Evolutionary conservation across 2,329 filamentous ascomycete genomes (phyloP).

Genomic region (Penicillium sp.): DNA sequence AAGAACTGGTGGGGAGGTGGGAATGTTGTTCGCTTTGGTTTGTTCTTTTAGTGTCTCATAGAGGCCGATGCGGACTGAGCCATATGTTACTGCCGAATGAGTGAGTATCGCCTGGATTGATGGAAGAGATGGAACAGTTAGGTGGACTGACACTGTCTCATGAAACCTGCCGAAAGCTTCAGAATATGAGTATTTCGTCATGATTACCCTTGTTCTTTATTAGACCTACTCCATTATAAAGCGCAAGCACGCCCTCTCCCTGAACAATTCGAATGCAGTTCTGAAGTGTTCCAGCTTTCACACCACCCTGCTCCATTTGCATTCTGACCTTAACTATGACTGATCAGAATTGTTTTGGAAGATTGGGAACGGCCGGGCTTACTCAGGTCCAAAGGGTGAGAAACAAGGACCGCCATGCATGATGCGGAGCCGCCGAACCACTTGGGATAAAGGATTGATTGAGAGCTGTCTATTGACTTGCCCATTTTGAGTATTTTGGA

Average conservation of each 20-base stretch:
- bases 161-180: conserved; percentile 23
- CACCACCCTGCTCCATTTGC: conserved; percentile 17
- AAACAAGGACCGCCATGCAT: conserved; percentile 26
- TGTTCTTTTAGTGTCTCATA: conserved; percentile 22
- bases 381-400: conserved; percentile 26
- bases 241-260: conserved; percentile 13
- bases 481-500: background rate
- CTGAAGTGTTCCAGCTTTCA: conserved; percentile 10
- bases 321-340: conserved; percentile 23
- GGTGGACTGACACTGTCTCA: conserved; percentile 15
- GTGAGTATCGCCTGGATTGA: background rate
- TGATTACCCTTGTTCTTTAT: background rate
- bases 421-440: conserved; percentile 27
- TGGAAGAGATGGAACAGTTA: background rate
- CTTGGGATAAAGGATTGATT: conserved; percentile 10
- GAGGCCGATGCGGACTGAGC: conserved; percentile 23
- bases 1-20: conserved; percentile 10
- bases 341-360: background rate
- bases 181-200: background rate
- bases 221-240: conserved; percentile 20
- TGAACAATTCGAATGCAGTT: conserved; percentile 18
- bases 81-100: conserved; percentile 21
- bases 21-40: conserved; percentile 4
- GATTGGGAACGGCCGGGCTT: background rate
- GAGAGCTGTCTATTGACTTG: background rate